Evolutionary conservation across 2,329 filamentous ascomycete species (phyloP).

Genomic region (Cryphonectria nitschkei): DNA sequence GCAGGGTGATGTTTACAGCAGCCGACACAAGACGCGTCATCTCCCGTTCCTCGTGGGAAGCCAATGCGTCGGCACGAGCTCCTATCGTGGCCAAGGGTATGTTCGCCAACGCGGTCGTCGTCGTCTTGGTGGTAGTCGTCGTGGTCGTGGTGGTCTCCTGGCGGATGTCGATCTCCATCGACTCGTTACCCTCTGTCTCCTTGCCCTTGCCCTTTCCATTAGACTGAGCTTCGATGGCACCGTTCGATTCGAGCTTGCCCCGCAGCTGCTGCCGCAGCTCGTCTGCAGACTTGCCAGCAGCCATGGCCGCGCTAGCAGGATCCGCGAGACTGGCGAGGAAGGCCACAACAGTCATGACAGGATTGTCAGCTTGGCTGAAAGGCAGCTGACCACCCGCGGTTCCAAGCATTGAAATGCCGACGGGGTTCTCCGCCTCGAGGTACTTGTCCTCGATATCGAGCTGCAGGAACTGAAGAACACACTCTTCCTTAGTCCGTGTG

Average conservation of each 20-base stretch:
- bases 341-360: slow-evolving; percentile 92
- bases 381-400: slow-evolving; percentile 80
- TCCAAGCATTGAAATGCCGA: slow-evolving; percentile 68
- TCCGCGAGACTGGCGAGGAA: slow-evolving; percentile 92
- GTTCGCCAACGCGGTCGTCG: slow-evolving; percentile 62
- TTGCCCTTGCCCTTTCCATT: slow-evolving; percentile 63
- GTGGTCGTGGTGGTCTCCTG: slow-evolving; percentile 53
- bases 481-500: slow-evolving; percentile 91
- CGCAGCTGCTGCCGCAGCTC: slow-evolving; percentile 82
- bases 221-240: slow-evolving; percentile 44
- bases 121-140: slow-evolving; percentile 52
- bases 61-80: slow-evolving; percentile 82
- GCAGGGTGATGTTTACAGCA: slow-evolving; percentile 88
- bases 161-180: slow-evolving; percentile 66
- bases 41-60: slow-evolving; percentile 94
- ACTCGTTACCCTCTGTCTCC: slow-evolving; percentile 52
- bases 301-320: slow-evolving; percentile 85
- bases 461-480: slow-evolving; percentile 93
- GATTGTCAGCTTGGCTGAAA: slow-evolving; percentile 91
- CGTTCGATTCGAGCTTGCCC: slow-evolving; percentile 70
- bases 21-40: slow-evolving; percentile 93
- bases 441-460: slow-evolving; percentile 98
- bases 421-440: slow-evolving; percentile 74
- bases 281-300: slow-evolving; percentile 84
- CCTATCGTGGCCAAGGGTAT: slow-evolving; percentile 86